Conservation (phyloP, 2,329 filamentous ascomycete genomes). For the Exophiala sp. region DNA sequence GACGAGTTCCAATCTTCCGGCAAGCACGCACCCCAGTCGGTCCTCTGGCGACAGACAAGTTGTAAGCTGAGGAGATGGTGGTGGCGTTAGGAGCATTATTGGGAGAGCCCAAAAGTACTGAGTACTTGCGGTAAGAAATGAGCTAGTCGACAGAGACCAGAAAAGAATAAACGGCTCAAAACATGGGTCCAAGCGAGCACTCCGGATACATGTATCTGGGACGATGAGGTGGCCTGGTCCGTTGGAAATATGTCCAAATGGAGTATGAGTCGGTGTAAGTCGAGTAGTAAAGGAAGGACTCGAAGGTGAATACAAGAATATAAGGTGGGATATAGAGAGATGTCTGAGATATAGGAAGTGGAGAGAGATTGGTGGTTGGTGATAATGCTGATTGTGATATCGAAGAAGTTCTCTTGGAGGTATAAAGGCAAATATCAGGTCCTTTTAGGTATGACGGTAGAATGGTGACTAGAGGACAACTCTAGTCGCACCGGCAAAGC, state of each 20-base stretch:
- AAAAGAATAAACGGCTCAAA: slow-evolving; percentile 25
- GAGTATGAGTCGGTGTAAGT: not conserved
- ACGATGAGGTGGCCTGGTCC: slow-evolving; percentile 17
- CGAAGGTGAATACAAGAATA: slow-evolving; percentile 8
- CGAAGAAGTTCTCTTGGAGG: slow-evolving; percentile 14
- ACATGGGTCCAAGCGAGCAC: slow-evolving; percentile 29
- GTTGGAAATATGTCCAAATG: slow-evolving; percentile 12
- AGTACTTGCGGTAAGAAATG: slow-evolving; percentile 29
- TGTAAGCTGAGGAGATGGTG: slow-evolving; percentile 40
- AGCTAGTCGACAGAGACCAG: slow-evolving; percentile 26
- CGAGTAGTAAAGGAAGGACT: slow-evolving; percentile 18
- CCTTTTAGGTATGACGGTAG: slow-evolving; percentile 25
- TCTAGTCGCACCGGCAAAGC: slow-evolving; percentile 21
- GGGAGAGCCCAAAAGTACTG: slow-evolving; percentile 39
- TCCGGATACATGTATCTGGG: slow-evolving; percentile 19
- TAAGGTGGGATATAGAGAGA: slow-evolving; percentile 11
- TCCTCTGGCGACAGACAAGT: slow-evolving; percentile 71
- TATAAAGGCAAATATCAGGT: slow-evolving; percentile 25
- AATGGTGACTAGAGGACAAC: slow-evolving; percentile 6
- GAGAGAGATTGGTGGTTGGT: slow-evolving; percentile 11
- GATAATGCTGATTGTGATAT: slow-evolving; percentile 19
- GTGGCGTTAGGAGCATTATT: slow-evolving; percentile 46
- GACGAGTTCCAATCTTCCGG: slow-evolving; percentile 76
- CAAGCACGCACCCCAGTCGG: slow-evolving; percentile 77
- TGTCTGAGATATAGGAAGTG: slow-evolving; percentile 7